phyloP scores from a whole-genome alignment of 179 eudicot species.

The Drosera spatulata region DNA sequence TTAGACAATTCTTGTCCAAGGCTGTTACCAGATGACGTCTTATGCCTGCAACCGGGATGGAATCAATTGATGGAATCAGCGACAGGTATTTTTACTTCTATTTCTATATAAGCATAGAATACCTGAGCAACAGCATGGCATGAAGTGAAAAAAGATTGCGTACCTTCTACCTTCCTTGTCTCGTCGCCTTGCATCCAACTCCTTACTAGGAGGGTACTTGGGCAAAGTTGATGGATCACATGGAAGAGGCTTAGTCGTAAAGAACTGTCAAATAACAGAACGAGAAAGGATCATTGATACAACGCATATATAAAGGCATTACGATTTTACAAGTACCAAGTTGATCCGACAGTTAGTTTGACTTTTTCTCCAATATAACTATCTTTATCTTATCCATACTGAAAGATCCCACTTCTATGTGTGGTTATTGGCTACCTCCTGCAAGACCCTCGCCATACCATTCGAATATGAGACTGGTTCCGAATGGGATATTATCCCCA shows the following conservation, averaged over 20 bases:
- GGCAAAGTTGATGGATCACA: constrained; percentile 64
- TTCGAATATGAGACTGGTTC: too few species aligned
- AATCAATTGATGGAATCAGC: neutral
- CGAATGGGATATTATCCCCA: too few species aligned
- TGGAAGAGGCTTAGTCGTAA: constrained; percentile 52
- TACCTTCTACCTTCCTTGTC: constrained; percentile 62
- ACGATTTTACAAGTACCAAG: too few species aligned
- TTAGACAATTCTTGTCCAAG: constrained; percentile 28
- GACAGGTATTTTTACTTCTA: neutral
- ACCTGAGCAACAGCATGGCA: neutral
- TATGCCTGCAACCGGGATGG: constrained; percentile 22
- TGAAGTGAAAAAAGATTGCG: neutral
- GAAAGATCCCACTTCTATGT: too few species aligned
- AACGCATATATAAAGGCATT: too few species aligned
- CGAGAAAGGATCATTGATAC: neutral
- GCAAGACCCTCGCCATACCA: too few species aligned
- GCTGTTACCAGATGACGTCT: constrained; percentile 31
- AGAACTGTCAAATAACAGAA: constrained; percentile 27
- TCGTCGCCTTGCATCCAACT: constrained; percentile 49
- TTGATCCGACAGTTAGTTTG: too few species aligned
- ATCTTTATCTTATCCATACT: too few species aligned
- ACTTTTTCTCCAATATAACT: too few species aligned
- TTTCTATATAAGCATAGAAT: neutral
- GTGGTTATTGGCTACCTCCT: too few species aligned
- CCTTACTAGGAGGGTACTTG: constrained; percentile 69